A percentile compares a stretch with the other conserved stretches of the same genome.
Evolutionary conservation across 306 rosid species (phyloP).

Genomic region (Rubus parviflorus): DNA sequence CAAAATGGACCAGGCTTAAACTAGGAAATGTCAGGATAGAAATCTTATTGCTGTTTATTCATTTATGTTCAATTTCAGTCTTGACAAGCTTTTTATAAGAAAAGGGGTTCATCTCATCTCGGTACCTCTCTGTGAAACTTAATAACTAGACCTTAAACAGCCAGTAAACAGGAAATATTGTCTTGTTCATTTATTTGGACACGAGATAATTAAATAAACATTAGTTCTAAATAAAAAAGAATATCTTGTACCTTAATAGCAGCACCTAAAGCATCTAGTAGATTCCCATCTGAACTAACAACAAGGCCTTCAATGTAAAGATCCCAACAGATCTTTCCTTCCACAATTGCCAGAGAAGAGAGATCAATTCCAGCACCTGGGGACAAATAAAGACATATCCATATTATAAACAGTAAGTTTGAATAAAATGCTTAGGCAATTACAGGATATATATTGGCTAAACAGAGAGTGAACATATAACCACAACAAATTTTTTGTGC

Average conservation of each 20-base stretch:
- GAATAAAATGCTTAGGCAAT: neutral
- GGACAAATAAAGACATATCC: slow-evolving; percentile 2
- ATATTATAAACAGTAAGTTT: slow-evolving; percentile 10
- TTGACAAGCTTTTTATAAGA: neutral
- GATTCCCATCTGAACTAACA: slow-evolving; percentile 81
- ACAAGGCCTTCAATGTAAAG: slow-evolving; percentile 89
- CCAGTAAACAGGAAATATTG: neutral
- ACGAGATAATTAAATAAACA: neutral
- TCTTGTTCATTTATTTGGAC: neutral
- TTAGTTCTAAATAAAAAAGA: neutral
- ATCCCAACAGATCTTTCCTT: slow-evolving; percentile 92
- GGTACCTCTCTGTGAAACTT: neutral
- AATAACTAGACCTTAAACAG: neutral
- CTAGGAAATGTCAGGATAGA: neutral
- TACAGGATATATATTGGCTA: neutral
- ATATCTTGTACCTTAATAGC: slow-evolving; percentile 72
- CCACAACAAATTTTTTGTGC: neutral
- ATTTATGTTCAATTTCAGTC: neutral
- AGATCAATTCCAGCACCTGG: slow-evolving; percentile 87
- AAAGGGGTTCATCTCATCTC: neutral
- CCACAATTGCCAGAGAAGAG: slow-evolving; percentile 62
- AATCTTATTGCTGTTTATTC: neutral
- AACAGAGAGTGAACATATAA: slow-evolving; percentile 13
- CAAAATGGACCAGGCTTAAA: neutral
- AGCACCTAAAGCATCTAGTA: slow-evolving; percentile 82